Conservation (phyloP, 441 rosid species). For the Manihot esculenta region DNA sequence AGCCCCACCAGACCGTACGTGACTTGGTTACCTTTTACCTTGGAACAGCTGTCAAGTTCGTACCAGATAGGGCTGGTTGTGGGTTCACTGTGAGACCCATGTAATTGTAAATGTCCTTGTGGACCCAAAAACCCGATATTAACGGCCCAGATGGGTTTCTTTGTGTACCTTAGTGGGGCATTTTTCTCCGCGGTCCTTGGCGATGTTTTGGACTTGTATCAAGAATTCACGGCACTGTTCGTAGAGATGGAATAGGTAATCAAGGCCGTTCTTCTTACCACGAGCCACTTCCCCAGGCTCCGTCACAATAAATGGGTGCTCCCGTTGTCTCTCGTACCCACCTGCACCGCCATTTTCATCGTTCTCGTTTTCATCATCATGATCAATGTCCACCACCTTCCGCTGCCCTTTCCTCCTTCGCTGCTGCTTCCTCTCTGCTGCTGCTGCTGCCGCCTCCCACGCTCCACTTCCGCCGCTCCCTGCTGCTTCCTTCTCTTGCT, state of each 20-base stretch:
- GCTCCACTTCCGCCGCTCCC: slow-evolving; percentile 57
- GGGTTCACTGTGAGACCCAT: slow-evolving; percentile 10
- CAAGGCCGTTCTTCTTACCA: slow-evolving; percentile 97
- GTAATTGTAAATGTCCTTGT: background rate
- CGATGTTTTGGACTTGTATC: slow-evolving; percentile 83
- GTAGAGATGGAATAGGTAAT: slow-evolving; percentile 93
- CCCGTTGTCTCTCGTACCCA: slow-evolving; percentile 80
- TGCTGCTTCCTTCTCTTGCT: slow-evolving; percentile 61
- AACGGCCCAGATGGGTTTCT: slow-evolving; percentile 29
- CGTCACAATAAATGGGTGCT: slow-evolving; percentile 98
- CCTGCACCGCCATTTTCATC: slow-evolving; percentile 39
- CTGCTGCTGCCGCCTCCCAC: slow-evolving; percentile 46
- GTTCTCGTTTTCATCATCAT: slow-evolving; percentile 45
- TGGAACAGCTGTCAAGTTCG: slow-evolving; percentile 37
- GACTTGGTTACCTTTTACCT: slow-evolving; percentile 34
- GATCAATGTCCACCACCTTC: slow-evolving; percentile 41
- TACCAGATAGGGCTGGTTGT: background rate
- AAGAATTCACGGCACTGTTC: slow-evolving; percentile 94
- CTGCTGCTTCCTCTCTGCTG: slow-evolving; percentile 32
- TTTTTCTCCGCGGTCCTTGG: slow-evolving; percentile 93
- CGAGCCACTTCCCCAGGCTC: slow-evolving; percentile 99
- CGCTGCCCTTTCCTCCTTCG: slow-evolving; percentile 51
- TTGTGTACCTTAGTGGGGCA: slow-evolving; percentile 86
- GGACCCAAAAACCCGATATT: background rate
- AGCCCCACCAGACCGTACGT: slow-evolving; percentile 11